phyloP scores from a whole-genome alignment of 345 rosid species.

The Brassica rapa region DNA sequence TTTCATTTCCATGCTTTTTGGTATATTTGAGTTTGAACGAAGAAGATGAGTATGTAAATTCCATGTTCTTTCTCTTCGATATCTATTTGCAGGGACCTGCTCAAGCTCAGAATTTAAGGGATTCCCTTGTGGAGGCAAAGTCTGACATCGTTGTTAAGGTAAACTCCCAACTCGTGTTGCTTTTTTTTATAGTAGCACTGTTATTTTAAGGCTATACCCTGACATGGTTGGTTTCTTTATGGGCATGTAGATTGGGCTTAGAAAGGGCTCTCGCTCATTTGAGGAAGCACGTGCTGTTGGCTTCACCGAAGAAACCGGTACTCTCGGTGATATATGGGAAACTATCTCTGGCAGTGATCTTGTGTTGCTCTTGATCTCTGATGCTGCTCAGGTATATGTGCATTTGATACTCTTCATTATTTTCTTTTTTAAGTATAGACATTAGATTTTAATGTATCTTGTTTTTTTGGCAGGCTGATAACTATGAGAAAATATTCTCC shows the following conservation, averaged over 20 bases:
- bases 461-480: constrained; percentile 67
- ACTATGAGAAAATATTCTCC: constrained; percentile 74
- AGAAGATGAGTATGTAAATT: neutral
- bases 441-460: neutral
- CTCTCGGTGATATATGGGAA: constrained; percentile 88
- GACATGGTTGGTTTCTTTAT: neutral
- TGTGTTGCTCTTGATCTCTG: constrained; percentile 81
- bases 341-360: constrained; percentile 90
- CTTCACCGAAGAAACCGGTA: constrained; percentile 80
- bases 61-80: neutral
- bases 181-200: neutral
- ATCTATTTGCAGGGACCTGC: constrained; percentile 69
- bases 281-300: constrained; percentile 90
- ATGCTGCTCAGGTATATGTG: constrained; percentile 80
- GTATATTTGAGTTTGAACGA: neutral
- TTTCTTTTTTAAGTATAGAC: neutral
- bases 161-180: neutral
- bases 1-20: too few relatives aligned
- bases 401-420: neutral
- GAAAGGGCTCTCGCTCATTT: constrained; percentile 86
- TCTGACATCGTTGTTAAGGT: constrained; percentile 87
- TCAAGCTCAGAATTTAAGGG: constrained; percentile 93
- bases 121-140: constrained; percentile 82
- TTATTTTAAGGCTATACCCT: constrained; percentile 15
- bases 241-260: constrained; percentile 68